These are phyloP conservation scores for Trichosanthes cucumerina DNA, from an alignment of 306 rosid species.

Conservation along the genomic window DNA sequence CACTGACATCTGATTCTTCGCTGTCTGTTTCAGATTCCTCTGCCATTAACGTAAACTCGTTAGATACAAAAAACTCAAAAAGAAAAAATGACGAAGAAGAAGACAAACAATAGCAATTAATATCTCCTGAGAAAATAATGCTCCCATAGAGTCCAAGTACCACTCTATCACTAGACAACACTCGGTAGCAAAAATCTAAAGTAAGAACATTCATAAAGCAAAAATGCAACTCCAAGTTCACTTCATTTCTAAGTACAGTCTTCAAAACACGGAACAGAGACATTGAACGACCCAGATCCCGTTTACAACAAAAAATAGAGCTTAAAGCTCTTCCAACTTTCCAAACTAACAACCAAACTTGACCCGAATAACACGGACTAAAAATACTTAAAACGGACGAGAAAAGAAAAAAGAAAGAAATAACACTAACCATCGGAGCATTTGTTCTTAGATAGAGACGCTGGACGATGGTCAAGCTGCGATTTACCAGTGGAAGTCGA, in stretches of 20 bases:
- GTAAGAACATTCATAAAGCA: not conserved
- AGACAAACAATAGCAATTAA: not conserved
- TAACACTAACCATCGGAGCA: constrained; percentile 38
- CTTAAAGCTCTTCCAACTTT: not conserved
- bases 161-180: not conserved
- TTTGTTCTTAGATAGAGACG: constrained; percentile 39
- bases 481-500: constrained; percentile 48
- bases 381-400: not conserved
- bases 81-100: not conserved
- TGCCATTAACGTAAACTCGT: constrained; percentile 23
- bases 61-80: not conserved
- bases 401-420: not conserved
- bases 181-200: not conserved
- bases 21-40: constrained; percentile 97
- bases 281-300: not conserved
- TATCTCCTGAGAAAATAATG: not conserved
- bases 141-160: not conserved
- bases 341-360: not conserved
- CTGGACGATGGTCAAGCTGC: constrained; percentile 44
- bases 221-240: not conserved
- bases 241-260: not conserved
- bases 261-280: not conserved
- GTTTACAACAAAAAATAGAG: not conserved
- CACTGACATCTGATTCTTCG: constrained; percentile 96
- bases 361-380: not conserved